Base-by-base conservation (phyloP, 257 asterid genomes). In the Solanum appendiculatum region DNA sequence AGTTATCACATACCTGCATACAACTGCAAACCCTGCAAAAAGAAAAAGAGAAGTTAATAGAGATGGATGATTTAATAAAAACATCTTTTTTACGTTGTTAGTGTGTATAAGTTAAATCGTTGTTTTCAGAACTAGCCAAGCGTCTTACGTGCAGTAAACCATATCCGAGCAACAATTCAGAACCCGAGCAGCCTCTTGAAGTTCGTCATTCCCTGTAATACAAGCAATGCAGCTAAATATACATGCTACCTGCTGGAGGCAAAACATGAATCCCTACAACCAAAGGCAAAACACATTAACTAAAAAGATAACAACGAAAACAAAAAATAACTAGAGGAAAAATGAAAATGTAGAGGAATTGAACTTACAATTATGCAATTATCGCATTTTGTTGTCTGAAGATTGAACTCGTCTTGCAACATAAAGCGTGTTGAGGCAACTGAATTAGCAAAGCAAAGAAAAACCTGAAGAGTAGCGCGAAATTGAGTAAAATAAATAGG, bases 321-420 rank as follows among this genome's bases (percentile, higher is more conserved):
- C n/a, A n/a, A n/a, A n/a, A 68, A 33, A 15, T 6, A 69, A 31
- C 21, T 27, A 13, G 74, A 68, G 6, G 1, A 31, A 69, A n/a
- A 18, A 36, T 23, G 68, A 23, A 60, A 60, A 36, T 36, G 40
- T 12, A 39, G 87, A 83, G 90, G 48, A 48, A 42, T 37, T 40
- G 86, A 86, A 82, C 44, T 60, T 92, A 90, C 93, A 86, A 90
- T 92, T n/a, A 90, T 88, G 91, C 93, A 89, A 34, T 92, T 92
- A 86, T 92, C 92, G 80, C 93, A 90, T 85, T 87, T 64, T 46
- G 92, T 87, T 21, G 92, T 92, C 85, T 89, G 93, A 86, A 88
- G 87, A 74, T 89, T 89, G 90, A 90, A 89, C 86, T 92, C 94
- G 75, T 92, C 94, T 86, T 92, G 93, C 66, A 92, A 48, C 89